These are phyloP conservation scores for Triticum timopheevii DNA, from an alignment of 176 grass and related monocot genomes.

Conservation along the genomic window DNA sequence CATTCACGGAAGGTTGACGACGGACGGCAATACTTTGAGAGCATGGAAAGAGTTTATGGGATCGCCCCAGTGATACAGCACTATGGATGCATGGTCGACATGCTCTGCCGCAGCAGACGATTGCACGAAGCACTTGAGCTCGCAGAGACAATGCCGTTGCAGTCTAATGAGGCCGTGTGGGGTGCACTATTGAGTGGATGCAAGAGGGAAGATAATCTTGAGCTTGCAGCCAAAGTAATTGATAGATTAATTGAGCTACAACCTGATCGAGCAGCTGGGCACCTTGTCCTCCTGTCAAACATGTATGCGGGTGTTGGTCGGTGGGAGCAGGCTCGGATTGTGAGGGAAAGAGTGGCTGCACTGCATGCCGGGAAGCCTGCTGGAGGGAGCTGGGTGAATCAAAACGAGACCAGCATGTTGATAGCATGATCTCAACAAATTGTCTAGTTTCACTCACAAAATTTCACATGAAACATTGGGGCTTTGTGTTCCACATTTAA, in stretches of 20 bases:
- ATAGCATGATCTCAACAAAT: constrained; percentile 9
- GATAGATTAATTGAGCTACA: constrained; percentile 44
- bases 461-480: not conserved
- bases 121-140: constrained; percentile 51
- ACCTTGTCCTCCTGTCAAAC: constrained; percentile 63
- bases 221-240: constrained; percentile 46
- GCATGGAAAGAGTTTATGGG: constrained; percentile 55
- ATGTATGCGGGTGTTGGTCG: constrained; percentile 43
- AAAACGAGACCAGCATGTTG: constrained; percentile 18
- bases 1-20: constrained; percentile 47
- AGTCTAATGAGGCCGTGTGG: constrained; percentile 41
- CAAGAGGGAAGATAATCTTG: constrained; percentile 48
- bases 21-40: constrained; percentile 49
- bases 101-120: constrained; percentile 46
- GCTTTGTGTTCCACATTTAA: not conserved
- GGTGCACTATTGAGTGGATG: constrained; percentile 61
- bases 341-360: constrained; percentile 48
- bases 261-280: constrained; percentile 43
- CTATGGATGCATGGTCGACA: constrained; percentile 74
- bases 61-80: constrained; percentile 58
- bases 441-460: not conserved
- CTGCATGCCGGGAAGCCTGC: constrained; percentile 45
- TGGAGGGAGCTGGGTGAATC: constrained; percentile 44
- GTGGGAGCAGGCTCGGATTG: constrained; percentile 41
- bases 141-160: constrained; percentile 54